phyloP scores from a whole-genome alignment of 78 protist genomes.

The Cavenderia fasciculata region DNA sequence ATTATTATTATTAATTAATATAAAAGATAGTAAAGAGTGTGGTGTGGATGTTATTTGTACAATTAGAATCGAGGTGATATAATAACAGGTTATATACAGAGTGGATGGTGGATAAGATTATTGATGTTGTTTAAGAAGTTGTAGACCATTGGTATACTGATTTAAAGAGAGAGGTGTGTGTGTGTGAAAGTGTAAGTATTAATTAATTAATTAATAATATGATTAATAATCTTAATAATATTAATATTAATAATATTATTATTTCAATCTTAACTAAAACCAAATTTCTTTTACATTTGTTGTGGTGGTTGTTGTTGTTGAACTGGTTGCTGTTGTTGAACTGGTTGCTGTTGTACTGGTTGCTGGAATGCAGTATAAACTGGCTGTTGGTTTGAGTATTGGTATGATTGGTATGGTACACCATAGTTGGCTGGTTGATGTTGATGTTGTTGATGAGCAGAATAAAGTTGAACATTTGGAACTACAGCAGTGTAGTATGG shows the following conservation, averaged over 20 bases:
- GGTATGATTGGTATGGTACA: no score
- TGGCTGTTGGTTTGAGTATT: neutral
- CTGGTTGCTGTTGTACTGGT: conserved; percentile 3
- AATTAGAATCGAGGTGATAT: no score
- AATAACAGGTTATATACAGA: no score
- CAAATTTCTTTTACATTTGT: neutral
- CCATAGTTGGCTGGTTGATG: no score
- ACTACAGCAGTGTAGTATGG: neutral
- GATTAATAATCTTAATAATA: neutral
- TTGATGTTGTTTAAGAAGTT: no score
- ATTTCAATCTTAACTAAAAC: neutral
- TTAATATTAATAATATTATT: neutral
- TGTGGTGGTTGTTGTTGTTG: neutral
- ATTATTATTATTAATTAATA: no score
- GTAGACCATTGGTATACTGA: no score
- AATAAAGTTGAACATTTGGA: neutral
- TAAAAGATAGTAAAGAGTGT: no score
- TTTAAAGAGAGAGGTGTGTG: no score
- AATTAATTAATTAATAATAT: neutral
- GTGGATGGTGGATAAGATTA: no score
- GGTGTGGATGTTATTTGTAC: no score
- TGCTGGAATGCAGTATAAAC: neutral
- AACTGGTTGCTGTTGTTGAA: neutral
- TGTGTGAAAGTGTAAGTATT: no score
- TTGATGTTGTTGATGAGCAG: neutral